These are phyloP conservation scores for Suhomyces panamericanus DNA, from an alignment of 1,139 yeast species.

Conservation along the genomic window DNA sequence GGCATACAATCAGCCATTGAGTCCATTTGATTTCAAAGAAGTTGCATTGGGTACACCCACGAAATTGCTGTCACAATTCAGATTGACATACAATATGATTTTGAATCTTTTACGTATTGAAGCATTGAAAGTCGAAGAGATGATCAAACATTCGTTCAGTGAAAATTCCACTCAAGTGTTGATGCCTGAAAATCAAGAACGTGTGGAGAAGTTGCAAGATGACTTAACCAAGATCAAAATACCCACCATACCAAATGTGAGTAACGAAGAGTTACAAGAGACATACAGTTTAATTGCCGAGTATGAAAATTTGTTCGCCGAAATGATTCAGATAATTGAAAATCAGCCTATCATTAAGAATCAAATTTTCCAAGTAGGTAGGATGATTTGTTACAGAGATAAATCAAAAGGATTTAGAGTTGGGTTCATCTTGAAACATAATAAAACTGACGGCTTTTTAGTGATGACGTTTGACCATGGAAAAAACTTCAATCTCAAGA, in stretches of 20 bases:
- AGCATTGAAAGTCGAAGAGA: conserved; percentile 92
- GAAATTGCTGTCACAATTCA: conserved; percentile 83
- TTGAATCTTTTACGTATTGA: conserved; percentile 87
- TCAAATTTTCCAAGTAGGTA: conserved; percentile 52
- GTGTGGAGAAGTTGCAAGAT: conserved; percentile 53
- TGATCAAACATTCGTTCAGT: conserved; percentile 93
- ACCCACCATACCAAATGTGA: conserved; percentile 39
- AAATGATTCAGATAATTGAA: conserved; percentile 50
- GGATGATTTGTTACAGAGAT: conserved; percentile 61
- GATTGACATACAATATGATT: conserved; percentile 95
- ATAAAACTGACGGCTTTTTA: conserved; percentile 29
- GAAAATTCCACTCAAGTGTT: conserved; percentile 86
- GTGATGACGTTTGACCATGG: conserved; percentile 51
- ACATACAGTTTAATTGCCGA: conserved; percentile 47
- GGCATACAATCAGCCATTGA: conserved; percentile 74
- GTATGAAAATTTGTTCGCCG: conserved; percentile 44
- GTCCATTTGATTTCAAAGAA: conserved; percentile 64
- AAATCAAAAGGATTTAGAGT: conserved; percentile 39
- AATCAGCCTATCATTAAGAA: conserved; percentile 48
- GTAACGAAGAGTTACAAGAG: conserved; percentile 42
- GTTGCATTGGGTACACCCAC: conserved; percentile 88
- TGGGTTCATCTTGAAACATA: conserved; percentile 55
- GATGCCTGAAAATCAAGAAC: conserved; percentile 80
- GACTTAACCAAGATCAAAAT: conserved; percentile 42
- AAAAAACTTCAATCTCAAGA: conserved; percentile 29